These are phyloP conservation scores for Hygrophorus pudorinus DNA, from an alignment of 768 basidiomycete species.

Conservation along the genomic window DNA sequence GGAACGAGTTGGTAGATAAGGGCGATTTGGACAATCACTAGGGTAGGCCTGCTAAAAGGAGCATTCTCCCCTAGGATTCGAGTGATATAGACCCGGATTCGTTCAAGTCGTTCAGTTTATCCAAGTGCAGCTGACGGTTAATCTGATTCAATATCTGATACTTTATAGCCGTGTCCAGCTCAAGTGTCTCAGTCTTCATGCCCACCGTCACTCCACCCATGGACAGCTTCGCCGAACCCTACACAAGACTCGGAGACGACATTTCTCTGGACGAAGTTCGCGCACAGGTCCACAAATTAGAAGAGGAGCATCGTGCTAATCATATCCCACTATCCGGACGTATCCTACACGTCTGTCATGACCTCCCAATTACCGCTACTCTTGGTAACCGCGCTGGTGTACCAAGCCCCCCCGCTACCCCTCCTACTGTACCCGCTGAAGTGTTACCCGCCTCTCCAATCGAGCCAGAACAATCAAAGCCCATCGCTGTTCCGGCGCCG, in stretches of 20 bases:
- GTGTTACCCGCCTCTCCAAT: background rate
- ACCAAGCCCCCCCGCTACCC: slow-evolving; percentile 69
- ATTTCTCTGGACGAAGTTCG: slow-evolving; percentile 67
- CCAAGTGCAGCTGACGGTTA: too few relatives aligned
- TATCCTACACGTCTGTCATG: slow-evolving; percentile 87
- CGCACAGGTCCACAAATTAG: slow-evolving; percentile 58
- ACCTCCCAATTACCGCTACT: slow-evolving; percentile 70
- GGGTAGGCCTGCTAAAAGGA: too few relatives aligned
- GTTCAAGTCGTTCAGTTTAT: too few relatives aligned
- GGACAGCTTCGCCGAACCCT: slow-evolving; percentile 70
- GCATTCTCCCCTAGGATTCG: too few relatives aligned
- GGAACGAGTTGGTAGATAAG: too few relatives aligned
- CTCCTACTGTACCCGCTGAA: slow-evolving; percentile 39
- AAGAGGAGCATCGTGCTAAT: slow-evolving; percentile 58
- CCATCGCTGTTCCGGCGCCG: too few relatives aligned
- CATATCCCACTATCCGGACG: slow-evolving; percentile 75
- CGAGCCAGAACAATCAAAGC: too few relatives aligned
- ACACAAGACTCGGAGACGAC: slow-evolving; percentile 53
- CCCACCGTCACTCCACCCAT: slow-evolving; percentile 21
- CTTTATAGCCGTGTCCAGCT: too few relatives aligned
- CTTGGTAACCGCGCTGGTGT: slow-evolving; percentile 43
- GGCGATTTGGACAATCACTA: too few relatives aligned
- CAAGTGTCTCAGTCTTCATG: too few relatives aligned
- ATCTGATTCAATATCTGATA: too few relatives aligned
- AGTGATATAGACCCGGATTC: too few relatives aligned